Percentiles rank a stretch among this genome's conserved stretches.
These are phyloP conservation scores for Fusarium sp. DNA, from an alignment of 2,329 filamentous ascomycete species.

Conservation along the genomic window DNA sequence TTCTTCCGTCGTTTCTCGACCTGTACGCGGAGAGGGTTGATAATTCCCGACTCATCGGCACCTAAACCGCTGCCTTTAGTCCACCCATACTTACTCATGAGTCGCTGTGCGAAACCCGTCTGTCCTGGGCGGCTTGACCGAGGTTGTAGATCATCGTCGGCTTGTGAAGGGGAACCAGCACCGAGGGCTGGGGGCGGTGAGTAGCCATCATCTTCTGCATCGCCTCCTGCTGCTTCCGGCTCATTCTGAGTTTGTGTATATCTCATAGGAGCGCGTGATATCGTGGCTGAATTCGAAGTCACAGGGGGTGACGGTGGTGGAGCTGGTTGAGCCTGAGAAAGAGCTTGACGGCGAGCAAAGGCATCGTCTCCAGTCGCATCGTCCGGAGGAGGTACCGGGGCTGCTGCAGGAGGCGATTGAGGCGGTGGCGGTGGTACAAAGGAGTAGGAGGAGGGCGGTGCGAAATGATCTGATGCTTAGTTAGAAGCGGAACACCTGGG, in stretches of 20 bases:
- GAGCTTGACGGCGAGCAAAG: slow-evolving; percentile 70
- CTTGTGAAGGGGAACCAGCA: slow-evolving; percentile 53
- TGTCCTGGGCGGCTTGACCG: slow-evolving; percentile 80
- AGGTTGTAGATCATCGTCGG: slow-evolving; percentile 49
- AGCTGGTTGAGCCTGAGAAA: slow-evolving; percentile 59
- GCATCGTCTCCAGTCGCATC: slow-evolving; percentile 76
- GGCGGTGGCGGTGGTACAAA: slow-evolving; percentile 66
- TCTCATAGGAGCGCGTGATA: slow-evolving; percentile 81
- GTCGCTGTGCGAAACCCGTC: slow-evolving; percentile 83
- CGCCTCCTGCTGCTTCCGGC: slow-evolving; percentile 52
- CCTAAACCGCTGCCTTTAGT: slow-evolving; percentile 88
- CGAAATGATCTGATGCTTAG: slow-evolving; percentile 63
- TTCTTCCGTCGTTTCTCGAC: slow-evolving; percentile 87
- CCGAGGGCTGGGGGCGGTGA: slow-evolving; percentile 61
- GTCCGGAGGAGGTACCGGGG: slow-evolving; percentile 60
- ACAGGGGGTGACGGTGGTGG: slow-evolving; percentile 51
- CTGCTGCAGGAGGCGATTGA: slow-evolving; percentile 59
- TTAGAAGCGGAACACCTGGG: slow-evolving; percentile 32
- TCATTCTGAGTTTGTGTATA: slow-evolving; percentile 61
- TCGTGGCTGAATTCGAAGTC: slow-evolving; percentile 65
- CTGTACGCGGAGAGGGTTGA: slow-evolving; percentile 83
- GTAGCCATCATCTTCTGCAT: slow-evolving; percentile 56
- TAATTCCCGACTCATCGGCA: slow-evolving; percentile 82
- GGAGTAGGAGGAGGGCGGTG: slow-evolving; percentile 66
- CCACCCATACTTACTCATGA: slow-evolving; percentile 96